Conservation (phyloP, 192 early-diverging fungal genomes). For the Mycoemilia scoparia region DNA sequence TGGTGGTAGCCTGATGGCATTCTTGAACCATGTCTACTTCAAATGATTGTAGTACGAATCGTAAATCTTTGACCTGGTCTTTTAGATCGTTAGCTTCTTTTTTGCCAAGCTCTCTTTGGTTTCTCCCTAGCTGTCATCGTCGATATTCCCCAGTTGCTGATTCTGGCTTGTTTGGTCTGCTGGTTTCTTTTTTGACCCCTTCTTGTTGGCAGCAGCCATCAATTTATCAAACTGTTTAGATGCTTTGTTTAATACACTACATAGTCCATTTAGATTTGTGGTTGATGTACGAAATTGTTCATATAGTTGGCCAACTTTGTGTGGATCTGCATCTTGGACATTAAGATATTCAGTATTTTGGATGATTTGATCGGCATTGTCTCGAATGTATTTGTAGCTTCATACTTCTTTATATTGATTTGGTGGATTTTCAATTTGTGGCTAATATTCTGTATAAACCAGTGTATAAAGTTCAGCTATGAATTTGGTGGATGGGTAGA, state of each 20-base stretch:
- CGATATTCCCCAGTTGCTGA: not conserved
- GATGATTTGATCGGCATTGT: conserved; percentile 22
- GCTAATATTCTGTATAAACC: not conserved
- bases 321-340: conserved; percentile 26
- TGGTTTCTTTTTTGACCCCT: conserved; percentile 7
- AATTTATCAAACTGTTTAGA: conserved; percentile 30
- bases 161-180: not conserved
- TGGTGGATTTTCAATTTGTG: not conserved
- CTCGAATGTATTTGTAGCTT: conserved; percentile 44
- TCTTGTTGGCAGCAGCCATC: conserved; percentile 14
- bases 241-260: conserved; percentile 22
- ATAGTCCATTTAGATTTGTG: conserved; percentile 14
- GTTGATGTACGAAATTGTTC: conserved; percentile 10
- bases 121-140: conserved; percentile 3
- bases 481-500: too few relatives aligned
- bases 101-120: conserved; percentile 6
- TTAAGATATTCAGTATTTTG: conserved; percentile 35
- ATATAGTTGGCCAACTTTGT: conserved; percentile 30
- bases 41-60: conserved; percentile 23
- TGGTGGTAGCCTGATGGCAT: conserved; percentile 17
- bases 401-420: not conserved
- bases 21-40: conserved; percentile 35
- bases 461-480: too few relatives aligned
- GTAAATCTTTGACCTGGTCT: conserved; percentile 30
- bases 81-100: conserved; percentile 40